Percentiles rank a stretch among this genome's conserved stretches.
These are phyloP conservation scores for Cladophialophora chaetospira DNA, from an alignment of 2,329 filamentous ascomycete species.

Conservation along the genomic window DNA sequence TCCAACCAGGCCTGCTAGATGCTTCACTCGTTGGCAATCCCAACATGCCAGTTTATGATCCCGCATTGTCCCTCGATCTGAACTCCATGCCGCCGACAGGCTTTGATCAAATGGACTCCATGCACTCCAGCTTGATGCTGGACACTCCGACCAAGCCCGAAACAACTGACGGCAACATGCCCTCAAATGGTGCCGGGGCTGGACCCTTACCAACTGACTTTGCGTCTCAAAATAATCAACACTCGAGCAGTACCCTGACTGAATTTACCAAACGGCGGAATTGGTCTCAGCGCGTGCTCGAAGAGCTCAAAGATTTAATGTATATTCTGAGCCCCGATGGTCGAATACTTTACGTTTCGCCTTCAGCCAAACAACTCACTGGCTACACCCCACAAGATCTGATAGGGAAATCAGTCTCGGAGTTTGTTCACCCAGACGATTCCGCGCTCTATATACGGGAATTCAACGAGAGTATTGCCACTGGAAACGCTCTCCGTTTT, in stretches of 20 bases:
- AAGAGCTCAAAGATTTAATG: conserved; percentile 85
- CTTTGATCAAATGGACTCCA: conserved; percentile 18
- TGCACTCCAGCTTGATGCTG: conserved; percentile 19
- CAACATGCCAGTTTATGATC: conserved; percentile 50
- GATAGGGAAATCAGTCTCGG: conserved; percentile 72
- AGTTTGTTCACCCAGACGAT: conserved; percentile 85
- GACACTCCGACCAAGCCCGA: conserved; percentile 22
- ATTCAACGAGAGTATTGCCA: conserved; percentile 84
- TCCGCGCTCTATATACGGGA: conserved; percentile 79
- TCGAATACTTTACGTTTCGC: conserved; percentile 81
- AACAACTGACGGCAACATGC: conserved; percentile 20
- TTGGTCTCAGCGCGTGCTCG: conserved; percentile 86
- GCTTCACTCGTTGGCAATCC: conserved; percentile 42
- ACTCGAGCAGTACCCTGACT: conserved; percentile 56
- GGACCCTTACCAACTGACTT: conserved; percentile 60
- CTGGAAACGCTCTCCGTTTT: conserved; percentile 75
- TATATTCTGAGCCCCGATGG: conserved; percentile 85
- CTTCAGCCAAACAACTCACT: conserved; percentile 71
- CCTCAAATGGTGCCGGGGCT: conserved; percentile 52
- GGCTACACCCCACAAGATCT: conserved; percentile 74
- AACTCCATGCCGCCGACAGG: conserved; percentile 16
- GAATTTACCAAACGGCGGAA: conserved; percentile 69
- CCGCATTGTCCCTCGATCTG: conserved; percentile 50
- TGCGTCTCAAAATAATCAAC: conserved; percentile 46
- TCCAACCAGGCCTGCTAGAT: conserved; percentile 30